These are phyloP conservation scores for Triadica sebifera DNA, from an alignment of 345 rosid species.

Conservation along the genomic window DNA sequence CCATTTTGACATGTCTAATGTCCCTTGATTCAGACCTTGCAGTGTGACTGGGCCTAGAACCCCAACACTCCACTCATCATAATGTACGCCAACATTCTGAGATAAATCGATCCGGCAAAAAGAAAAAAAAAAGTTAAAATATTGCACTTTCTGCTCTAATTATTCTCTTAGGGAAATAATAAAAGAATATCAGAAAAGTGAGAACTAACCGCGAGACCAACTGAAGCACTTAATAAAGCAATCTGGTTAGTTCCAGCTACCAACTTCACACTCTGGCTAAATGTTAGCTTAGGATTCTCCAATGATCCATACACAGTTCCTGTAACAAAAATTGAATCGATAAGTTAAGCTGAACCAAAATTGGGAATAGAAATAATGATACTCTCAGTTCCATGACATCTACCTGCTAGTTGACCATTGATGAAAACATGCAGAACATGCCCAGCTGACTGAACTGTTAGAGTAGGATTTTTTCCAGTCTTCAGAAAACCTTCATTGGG, in stretches of 20 bases:
- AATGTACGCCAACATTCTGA: constrained; percentile 33
- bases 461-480: constrained; percentile 58
- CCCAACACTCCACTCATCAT: constrained; percentile 28
- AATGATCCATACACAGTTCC: constrained; percentile 29
- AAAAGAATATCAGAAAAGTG: neutral
- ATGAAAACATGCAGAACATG: constrained; percentile 34
- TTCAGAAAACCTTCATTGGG: constrained; percentile 57
- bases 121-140: neutral
- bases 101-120: neutral
- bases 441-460: constrained; percentile 32
- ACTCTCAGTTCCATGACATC: neutral
- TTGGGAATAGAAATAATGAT: neutral
- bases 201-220: constrained; percentile 37
- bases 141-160: neutral
- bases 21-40: constrained; percentile 29
- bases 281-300: constrained; percentile 20
- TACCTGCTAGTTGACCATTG: constrained; percentile 30
- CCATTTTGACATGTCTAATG: constrained; percentile 22
- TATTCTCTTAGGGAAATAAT: neutral
- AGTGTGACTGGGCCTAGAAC: constrained; percentile 32
- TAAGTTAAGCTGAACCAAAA: neutral
- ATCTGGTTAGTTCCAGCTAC: constrained; percentile 33
- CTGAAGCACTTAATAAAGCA: constrained; percentile 36
- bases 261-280: constrained; percentile 29
- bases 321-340: neutral